phyloP scores from a whole-genome alignment of 140 eudicot genomes.

The Erigeron philadelphicus region DNA sequence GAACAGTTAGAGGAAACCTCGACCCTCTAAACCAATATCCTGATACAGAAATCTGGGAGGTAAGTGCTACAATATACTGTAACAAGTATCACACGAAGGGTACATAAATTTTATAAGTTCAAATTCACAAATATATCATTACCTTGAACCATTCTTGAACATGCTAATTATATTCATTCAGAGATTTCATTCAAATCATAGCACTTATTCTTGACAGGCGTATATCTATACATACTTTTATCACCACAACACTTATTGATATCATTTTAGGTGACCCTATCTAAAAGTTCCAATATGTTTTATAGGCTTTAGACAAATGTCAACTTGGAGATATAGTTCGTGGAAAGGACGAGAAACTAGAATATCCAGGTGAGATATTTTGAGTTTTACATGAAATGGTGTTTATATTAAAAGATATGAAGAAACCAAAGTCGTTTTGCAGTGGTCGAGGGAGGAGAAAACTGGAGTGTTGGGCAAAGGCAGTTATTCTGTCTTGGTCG shows the following conservation, averaged over 20 bases:
- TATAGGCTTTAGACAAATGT: constrained; percentile 58
- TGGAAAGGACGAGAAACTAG: constrained; percentile 45
- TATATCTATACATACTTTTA: neutral
- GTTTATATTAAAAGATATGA: neutral
- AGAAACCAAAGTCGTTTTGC: constrained; percentile 7
- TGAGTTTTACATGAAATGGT: neutral
- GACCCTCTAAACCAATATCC: constrained; percentile 52
- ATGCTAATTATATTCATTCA: too few relatives aligned
- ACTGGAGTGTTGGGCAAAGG: constrained; percentile 66
- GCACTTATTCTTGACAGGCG: neutral
- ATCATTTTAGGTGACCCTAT: neutral
- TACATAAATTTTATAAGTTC: too few relatives aligned
- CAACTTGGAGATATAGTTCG: constrained; percentile 53
- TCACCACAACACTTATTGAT: too few relatives aligned
- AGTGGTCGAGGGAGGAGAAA: constrained; percentile 65
- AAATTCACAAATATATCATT: too few relatives aligned
- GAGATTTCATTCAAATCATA: too few relatives aligned
- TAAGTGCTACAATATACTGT: constrained; percentile 17
- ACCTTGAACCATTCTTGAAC: too few relatives aligned
- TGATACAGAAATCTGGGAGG: constrained; percentile 64
- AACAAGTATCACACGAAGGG: neutral
- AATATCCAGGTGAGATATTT: constrained; percentile 35
- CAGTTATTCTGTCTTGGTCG: constrained; percentile 59
- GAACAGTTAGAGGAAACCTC: constrained; percentile 67
- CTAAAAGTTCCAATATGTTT: neutral